Evolutionary conservation across 73 alveolate species (phyloP).

Genomic region (Uronychia binucleata): DNA sequence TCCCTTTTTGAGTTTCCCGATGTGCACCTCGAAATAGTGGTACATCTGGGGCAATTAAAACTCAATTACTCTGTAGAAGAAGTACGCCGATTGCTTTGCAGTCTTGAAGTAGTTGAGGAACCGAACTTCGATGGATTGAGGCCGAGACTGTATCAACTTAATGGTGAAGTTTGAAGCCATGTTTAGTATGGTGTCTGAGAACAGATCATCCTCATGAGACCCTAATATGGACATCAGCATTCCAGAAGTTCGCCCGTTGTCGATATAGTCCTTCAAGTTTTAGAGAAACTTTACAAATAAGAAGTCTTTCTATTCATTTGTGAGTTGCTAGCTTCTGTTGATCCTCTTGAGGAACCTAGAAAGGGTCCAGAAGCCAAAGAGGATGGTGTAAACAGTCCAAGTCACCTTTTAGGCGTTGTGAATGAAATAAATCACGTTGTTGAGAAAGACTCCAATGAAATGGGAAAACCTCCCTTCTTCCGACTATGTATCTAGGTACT

Average conservation of each 20-base stretch:
- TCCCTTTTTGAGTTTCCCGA: no score
- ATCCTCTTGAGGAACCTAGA: not conserved
- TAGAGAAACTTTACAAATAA: no score
- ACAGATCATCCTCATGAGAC: not conserved
- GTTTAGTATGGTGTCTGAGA: not conserved
- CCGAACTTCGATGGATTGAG: not conserved
- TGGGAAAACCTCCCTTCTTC: not conserved
- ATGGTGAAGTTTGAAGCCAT: slow-evolving; percentile 12
- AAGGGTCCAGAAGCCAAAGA: not conserved
- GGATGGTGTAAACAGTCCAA: not conserved
- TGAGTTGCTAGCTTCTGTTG: no score
- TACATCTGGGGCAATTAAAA: no score
- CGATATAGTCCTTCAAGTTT: slow-evolving; percentile 5
- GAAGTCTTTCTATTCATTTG: no score
- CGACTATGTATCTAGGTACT: no score
- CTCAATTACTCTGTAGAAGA: no score
- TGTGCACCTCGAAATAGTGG: no score
- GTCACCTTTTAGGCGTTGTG: not conserved
- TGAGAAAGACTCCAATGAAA: not conserved
- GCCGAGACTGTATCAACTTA: slow-evolving; percentile 4
- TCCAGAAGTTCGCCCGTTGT: slow-evolving; percentile 2
- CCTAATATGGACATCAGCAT: slow-evolving; percentile 1
- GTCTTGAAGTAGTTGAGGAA: slow-evolving; percentile 3
- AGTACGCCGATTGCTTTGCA: slow-evolving; percentile 1
- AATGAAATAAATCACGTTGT: not conserved